Base-by-base conservation (phyloP, 441 rosid genomes). In the Aleurites moluccanus region DNA sequence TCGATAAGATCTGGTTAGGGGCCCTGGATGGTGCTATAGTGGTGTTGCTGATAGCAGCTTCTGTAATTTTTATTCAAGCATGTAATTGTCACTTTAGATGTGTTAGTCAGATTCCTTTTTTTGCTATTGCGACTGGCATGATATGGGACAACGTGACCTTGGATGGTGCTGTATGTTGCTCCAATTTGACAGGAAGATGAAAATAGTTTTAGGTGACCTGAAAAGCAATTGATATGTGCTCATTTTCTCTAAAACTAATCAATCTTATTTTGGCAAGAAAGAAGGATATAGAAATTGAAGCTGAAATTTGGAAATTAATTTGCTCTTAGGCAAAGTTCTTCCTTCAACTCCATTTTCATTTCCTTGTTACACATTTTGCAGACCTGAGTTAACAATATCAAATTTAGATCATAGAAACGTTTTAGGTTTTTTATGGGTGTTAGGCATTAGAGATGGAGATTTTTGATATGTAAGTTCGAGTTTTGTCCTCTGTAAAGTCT, bases 1-100 rank as follows among this genome's bases (percentile, higher is more conserved):
- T 28, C 28, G 44, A 56, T 59, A 44, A 15, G 40, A 16, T 42
- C 40, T 65, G 20, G 61, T 16, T 1, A 49, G 72, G 64, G 69
- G 47, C 40, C 33, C 44, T 70, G 23, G 20, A 30, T 10, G 44
- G 10, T 44, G 25, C 23, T 71, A 18, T 33, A 55, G 49, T 50
- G 15, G 8, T 68, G 59, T 25, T 50, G 42, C 60, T 68, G 44
- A 1, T 65, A 42, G 25, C 59, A 23, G 27, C 60, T 49, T 55
- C 60, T 15, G 23, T 68, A 68, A 68, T 49, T 50, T 50, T 50
- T 7, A 72, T 72, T n/a, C 59, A 44, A 27, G 65, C 44, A 59
- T 21, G 38, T 8, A 13, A 56, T 14, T 40, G 16, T 28, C 28
- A 7, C 45, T 42, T 49, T 35, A 38, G 35, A 57, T 13, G 49